These are phyloP conservation scores for Cystoderma amianthinum DNA, from an alignment of 768 basidiomycete species.

Conservation along the genomic window DNA sequence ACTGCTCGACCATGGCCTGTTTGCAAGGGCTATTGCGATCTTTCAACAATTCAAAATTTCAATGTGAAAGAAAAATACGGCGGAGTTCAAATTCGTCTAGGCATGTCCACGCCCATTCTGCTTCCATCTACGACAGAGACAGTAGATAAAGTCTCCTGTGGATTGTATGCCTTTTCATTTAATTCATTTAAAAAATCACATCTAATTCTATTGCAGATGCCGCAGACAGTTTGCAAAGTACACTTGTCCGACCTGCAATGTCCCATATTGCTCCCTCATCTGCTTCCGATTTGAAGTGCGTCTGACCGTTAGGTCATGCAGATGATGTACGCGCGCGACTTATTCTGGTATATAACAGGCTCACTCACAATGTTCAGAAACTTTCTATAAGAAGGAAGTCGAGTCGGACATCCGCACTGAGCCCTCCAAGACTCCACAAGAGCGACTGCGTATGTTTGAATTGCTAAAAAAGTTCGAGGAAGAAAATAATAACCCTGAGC, in stretches of 20 bases:
- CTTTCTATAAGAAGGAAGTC: constrained; percentile 74
- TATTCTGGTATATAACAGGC: constrained; percentile 20
- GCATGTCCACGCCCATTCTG: constrained; percentile 1
- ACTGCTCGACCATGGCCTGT: constrained; percentile 34
- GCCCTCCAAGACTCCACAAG: constrained; percentile 47
- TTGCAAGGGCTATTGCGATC: not conserved
- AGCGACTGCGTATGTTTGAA: constrained; percentile 61
- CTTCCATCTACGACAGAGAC: constrained; percentile 1
- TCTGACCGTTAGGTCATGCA: constrained; percentile 2
- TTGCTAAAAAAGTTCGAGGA: constrained; percentile 71
- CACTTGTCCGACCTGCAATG: constrained; percentile 76
- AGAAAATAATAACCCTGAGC: constrained; percentile 24
- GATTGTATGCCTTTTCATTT: constrained; percentile 28
- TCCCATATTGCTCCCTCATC: constrained; percentile 70
- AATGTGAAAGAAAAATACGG: constrained; percentile 1
- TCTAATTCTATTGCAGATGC: constrained; percentile 59
- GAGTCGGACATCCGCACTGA: constrained; percentile 52
- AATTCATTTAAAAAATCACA: constrained; percentile 1
- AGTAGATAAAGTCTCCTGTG: constrained; percentile 27
- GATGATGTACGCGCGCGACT: not conserved
- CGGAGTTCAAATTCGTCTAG: constrained; percentile 16
- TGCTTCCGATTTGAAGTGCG: constrained; percentile 75
- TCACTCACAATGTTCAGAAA: constrained; percentile 74
- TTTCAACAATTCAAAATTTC: not conserved
- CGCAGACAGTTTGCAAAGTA: constrained; percentile 71